Evolutionary conservation across 2,329 filamentous ascomycete species (phyloP).

Genomic region (Fusarium buharicum): DNA sequence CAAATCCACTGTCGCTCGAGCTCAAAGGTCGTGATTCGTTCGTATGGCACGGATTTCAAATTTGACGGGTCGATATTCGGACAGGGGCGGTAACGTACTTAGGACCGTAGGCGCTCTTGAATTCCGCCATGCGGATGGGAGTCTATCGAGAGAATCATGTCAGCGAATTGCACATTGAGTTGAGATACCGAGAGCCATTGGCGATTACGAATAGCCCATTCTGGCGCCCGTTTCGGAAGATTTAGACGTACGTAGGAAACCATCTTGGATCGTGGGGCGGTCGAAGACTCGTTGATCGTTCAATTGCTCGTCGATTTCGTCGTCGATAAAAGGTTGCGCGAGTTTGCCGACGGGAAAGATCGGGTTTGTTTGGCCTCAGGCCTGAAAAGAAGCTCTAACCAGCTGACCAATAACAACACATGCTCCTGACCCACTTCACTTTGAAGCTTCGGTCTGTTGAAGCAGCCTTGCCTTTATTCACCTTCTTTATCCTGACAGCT

Average conservation of each 20-base stretch:
- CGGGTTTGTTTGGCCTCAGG: slow-evolving; percentile 51
- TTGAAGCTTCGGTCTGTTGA: slow-evolving; percentile 30
- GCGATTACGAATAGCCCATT: not conserved
- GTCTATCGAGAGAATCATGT: slow-evolving; percentile 53
- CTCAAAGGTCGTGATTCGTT: slow-evolving; percentile 7
- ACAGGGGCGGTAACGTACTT: slow-evolving; percentile 60
- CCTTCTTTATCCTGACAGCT: not conserved
- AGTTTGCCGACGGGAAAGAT: slow-evolving; percentile 52
- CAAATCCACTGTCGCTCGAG: not conserved
- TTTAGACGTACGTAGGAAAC: slow-evolving; percentile 52
- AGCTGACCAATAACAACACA: slow-evolving; percentile 22
- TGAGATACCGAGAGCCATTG: slow-evolving; percentile 24
- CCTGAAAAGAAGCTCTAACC: slow-evolving; percentile 29
- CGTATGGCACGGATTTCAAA: not conserved
- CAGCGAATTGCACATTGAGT: slow-evolving; percentile 40
- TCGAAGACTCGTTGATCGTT: slow-evolving; percentile 47
- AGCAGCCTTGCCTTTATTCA: slow-evolving; percentile 31
- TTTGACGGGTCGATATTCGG: slow-evolving; percentile 3
- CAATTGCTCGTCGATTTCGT: slow-evolving; percentile 52
- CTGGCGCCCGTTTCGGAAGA: not conserved
- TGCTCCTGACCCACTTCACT: slow-evolving; percentile 25
- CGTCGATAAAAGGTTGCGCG: slow-evolving; percentile 47
- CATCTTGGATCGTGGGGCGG: slow-evolving; percentile 53
- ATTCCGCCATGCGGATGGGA: slow-evolving; percentile 59
- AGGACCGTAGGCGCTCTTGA: slow-evolving; percentile 72